Evolutionary conservation across 2,329 filamentous ascomycete genomes (phyloP), one percentile per base, ranked within the genome.

Genomic region (Davidsoniella virescens): DNA sequence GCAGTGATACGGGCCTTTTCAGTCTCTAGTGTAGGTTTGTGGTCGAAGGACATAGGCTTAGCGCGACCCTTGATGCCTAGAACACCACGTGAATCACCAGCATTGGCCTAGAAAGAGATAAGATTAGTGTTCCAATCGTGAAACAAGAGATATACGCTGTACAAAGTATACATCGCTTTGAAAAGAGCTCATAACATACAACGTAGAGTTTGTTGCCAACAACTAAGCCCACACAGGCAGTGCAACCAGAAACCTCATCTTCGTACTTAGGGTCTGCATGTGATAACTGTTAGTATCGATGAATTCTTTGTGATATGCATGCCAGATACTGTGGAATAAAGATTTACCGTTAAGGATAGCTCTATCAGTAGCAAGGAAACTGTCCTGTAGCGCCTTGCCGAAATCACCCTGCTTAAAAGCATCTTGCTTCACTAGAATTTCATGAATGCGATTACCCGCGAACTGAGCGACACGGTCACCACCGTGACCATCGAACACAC

Each of bases 1-100:
- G 90, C 88, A 61, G 81, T 90, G 61, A 98, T 98, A 61, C 92
- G 80, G 57, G 88, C 88, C 68, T 94, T 96, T 69, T 98, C 92
- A 63, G 80, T 87, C 76, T 98, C 92, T 59, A 96, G 95, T 65
- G 95, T 88, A 40, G 92, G 92, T 70, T 98, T 98, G 73, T 98
- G 92, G 65, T 98, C 92, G 63, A 94, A 94, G n/a, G 92, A 98
- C 54, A 98, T 74, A 48, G 92, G 92, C 71, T 96, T 98, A 58
- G 92, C 92, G 60, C 92, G 79, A 57, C 92, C 92, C 71, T 96
- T 98, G 61, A 98, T 87, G 59, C 92, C 92, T 57, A 98, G 70
- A 23, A 98, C 92, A 62, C 83, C 86, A 71, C 92, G 80, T 56
- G 92, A 98, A 66, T 98, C 92, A 62, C 92, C 92, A 56, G 92